Percentiles rank a stretch among this genome's conserved stretches.
These are phyloP conservation scores for Perkinsus olseni DNA, from an alignment of 169 alveolate species.

Conservation along the genomic window DNA sequence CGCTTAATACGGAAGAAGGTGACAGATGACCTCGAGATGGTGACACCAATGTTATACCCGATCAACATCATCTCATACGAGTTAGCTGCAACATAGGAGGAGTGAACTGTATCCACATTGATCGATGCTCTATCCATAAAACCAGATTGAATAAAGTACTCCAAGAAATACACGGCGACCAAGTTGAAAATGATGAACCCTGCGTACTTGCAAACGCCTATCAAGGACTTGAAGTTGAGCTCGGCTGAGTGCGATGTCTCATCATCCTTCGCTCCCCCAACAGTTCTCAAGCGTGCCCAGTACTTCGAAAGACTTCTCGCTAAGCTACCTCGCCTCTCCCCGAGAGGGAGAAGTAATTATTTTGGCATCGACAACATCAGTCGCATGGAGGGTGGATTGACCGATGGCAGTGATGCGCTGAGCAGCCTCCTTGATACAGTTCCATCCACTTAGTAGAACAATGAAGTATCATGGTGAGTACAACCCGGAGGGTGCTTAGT, in stretches of 20 bases:
- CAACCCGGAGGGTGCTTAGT: too few species aligned
- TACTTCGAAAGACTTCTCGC: too few species aligned
- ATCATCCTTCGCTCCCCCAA: not conserved
- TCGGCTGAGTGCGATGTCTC: not conserved
- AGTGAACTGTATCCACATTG: not conserved
- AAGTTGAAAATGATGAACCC: not conserved
- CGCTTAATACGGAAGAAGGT: not conserved
- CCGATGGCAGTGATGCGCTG: too few species aligned
- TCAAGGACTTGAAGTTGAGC: not conserved
- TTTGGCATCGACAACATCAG: too few species aligned
- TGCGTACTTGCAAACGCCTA: not conserved
- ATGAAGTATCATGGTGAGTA: too few species aligned
- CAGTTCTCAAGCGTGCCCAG: too few species aligned
- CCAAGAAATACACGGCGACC: not conserved
- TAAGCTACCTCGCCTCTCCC: too few species aligned
- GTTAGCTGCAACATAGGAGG: not conserved
- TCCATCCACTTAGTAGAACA: too few species aligned
- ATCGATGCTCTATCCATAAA: not conserved
- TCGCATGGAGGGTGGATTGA: too few species aligned
- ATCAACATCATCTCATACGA: not conserved
- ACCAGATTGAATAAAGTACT: not conserved
- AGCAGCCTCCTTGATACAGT: too few species aligned
- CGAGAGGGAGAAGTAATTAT: too few species aligned
- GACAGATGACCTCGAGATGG: not conserved
- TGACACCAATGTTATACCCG: not conserved